Conservation (phyloP, 345 rosid species). For the Anacardium occidentale region DNA sequence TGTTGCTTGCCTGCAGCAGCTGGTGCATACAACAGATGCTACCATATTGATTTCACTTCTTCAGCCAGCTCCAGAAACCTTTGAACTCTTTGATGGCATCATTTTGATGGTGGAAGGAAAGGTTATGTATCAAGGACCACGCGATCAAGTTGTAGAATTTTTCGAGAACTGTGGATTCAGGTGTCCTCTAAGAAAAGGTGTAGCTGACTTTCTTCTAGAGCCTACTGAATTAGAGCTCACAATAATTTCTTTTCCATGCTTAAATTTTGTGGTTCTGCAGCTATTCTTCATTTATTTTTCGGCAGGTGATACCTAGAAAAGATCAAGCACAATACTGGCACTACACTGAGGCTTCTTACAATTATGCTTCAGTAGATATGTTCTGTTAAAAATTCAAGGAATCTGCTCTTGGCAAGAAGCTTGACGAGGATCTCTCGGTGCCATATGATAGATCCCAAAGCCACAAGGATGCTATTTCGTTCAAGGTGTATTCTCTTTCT, state of each 20-base stretch:
- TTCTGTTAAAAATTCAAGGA: conserved; percentile 43
- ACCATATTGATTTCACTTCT: conserved; percentile 61
- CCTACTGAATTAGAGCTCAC: conserved; percentile 16
- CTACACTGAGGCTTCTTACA: conserved; percentile 27
- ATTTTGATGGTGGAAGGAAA: conserved; percentile 61
- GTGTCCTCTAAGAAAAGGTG: conserved; percentile 62
- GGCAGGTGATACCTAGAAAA: conserved; percentile 58
- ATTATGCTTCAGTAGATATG: conserved; percentile 38
- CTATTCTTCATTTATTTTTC: neutral
- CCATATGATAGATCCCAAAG: conserved; percentile 37
- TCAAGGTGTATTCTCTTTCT: conserved; percentile 39
- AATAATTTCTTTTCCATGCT: neutral
- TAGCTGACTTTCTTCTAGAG: conserved; percentile 66
- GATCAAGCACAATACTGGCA: conserved; percentile 66
- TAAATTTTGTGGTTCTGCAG: neutral
- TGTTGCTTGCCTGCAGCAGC: conserved; percentile 52
- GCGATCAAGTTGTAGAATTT: conserved; percentile 33
- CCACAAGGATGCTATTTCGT: conserved; percentile 46
- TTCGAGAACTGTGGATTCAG: conserved; percentile 60
- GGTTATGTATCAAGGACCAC: conserved; percentile 59
- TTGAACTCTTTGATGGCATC: conserved; percentile 60
- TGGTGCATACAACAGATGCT: conserved; percentile 54
- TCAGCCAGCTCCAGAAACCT: conserved; percentile 68
- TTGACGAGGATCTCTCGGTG: conserved; percentile 33
- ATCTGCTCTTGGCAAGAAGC: conserved; percentile 30